Conservation (phyloP, 208 protist species). For the Lotmaria passim region DNA sequence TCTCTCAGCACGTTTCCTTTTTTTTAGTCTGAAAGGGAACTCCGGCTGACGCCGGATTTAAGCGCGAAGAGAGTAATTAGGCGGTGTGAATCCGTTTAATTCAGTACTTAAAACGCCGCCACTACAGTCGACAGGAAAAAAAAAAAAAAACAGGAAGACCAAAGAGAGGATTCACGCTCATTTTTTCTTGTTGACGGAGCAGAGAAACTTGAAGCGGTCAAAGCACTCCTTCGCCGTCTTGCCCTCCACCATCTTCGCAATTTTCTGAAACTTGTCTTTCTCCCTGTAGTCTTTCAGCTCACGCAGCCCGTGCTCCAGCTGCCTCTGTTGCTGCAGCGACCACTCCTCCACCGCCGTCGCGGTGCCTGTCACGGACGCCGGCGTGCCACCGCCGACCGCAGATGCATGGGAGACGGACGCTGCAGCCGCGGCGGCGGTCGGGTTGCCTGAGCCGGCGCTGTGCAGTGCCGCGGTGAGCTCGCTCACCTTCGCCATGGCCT, state of each 20-base stretch:
- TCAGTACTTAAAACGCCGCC: too few relatives aligned
- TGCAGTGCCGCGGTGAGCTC: conserved; percentile 78
- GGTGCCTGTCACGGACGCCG: conserved; percentile 10
- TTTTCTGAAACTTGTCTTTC: conserved; percentile 96
- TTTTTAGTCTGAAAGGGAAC: too few relatives aligned
- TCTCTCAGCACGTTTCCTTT: too few relatives aligned
- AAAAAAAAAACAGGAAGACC: background rate
- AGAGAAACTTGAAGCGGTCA: conserved; percentile 95
- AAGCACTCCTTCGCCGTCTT: conserved; percentile 97
- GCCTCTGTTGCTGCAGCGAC: conserved; percentile 95
- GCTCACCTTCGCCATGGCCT: conserved; percentile 93
- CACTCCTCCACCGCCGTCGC: conserved; percentile 80
- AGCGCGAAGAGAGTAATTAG: too few relatives aligned
- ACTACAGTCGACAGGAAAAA: background rate
- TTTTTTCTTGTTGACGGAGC: conserved; percentile 89
- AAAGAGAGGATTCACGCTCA: conserved; percentile 12
- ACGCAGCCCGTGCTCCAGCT: conserved; percentile 92
- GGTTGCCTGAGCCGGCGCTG: conserved; percentile 36
- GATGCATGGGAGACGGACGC: conserved; percentile 30
- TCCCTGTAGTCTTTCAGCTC: conserved; percentile 94
- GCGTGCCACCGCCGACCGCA: conserved; percentile 17
- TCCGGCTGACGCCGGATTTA: too few relatives aligned
- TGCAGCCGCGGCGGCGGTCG: conserved; percentile 14
- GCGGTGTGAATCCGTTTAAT: too few relatives aligned
- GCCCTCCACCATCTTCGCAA: conserved; percentile 90